phyloP scores from a whole-genome alignment of 208 protist species.

The Trypanosoma rangeli region DNA sequence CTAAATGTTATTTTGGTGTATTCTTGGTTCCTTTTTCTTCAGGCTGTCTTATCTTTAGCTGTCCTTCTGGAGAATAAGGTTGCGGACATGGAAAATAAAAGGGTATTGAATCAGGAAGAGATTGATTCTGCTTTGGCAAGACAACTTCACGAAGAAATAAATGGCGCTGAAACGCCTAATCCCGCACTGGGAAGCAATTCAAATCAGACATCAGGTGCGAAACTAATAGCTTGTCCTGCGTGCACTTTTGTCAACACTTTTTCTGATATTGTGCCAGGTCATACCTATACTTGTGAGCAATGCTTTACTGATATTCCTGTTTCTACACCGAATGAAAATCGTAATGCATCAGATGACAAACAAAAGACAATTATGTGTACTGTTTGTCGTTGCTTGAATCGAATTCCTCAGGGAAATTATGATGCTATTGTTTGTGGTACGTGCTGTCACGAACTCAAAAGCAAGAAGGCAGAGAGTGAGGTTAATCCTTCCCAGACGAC shows the following conservation, averaged over 20 bases:
- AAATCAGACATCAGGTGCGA: constrained; percentile 5
- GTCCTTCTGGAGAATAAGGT: background rate
- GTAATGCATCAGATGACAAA: background rate
- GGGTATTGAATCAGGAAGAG: constrained; percentile 41
- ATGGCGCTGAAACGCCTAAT: constrained; percentile 11
- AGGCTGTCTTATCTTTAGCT: background rate
- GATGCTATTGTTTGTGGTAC: constrained; percentile 70
- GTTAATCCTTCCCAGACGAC: background rate
- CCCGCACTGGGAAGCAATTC: background rate
- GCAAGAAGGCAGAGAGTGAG: background rate
- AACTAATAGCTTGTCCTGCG: constrained; percentile 40
- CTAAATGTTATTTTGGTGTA: too few species aligned
- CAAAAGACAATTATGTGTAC: constrained; percentile 47
- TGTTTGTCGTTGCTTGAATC: constrained; percentile 54
- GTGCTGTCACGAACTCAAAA: constrained; percentile 55
- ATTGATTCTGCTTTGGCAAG: constrained; percentile 57
- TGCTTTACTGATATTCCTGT: constrained; percentile 44
- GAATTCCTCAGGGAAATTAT: constrained; percentile 44
- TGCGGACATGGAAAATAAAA: constrained; percentile 5
- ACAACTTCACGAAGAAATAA: constrained; percentile 62
- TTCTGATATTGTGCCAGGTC: constrained; percentile 33
- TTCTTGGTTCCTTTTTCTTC: too few species aligned
- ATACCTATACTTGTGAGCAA: constrained; percentile 49
- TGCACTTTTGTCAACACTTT: constrained; percentile 69
- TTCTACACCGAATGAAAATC: background rate